Evolutionary conservation across 2,329 filamentous ascomycete species (phyloP), one percentile per base, ranked within the genome.

Genomic region (Diaporthe helianthi): DNA sequence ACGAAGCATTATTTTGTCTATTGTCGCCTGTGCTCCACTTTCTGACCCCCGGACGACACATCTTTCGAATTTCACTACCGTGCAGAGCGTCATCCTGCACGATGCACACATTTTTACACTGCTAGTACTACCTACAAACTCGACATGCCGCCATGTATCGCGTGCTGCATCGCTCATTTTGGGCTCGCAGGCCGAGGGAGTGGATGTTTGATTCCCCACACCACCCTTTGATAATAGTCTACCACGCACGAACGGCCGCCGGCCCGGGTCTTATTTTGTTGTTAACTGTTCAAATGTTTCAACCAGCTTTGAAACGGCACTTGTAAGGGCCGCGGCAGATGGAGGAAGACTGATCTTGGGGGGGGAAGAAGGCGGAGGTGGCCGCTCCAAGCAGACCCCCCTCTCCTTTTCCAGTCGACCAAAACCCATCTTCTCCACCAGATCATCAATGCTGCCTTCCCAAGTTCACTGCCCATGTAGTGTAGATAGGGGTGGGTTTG

Each of bases 271-370:
- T 46, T 47, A 22, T 47, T 61, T 61, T 61, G 58, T 61, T 61
- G 33, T 31, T 61, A 26, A 33, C 19, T 47, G 58, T 47, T 31
- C 47, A 26, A 33, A 19, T 47, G 58, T 61, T 61, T 61, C 41
- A 61, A 61, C 41, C 36, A 33, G 26, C 29, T 31, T 61, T 61
- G 41, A 61, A 61, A 61, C 58, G 58, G 36, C 41, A 61, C 58
- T 61, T 61, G 58, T 41, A 61, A 61, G 55, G 55, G 55, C 38
- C 38, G 38, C 55, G 55, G 55, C 55, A 61, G 58, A 61, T 61
- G 58, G 58, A 26, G 38, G 41, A 61, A 33, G 41, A 47, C 26
- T 29, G 17, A 24, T 15, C 26, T 2, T 2, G 22, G 31, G 31
- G 33, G 3, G 17, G 26, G 19, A 12, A 15, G 38, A 24, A 9